Conservation (phyloP, 768 basidiomycete species). For the Trametes cingulata region DNA sequence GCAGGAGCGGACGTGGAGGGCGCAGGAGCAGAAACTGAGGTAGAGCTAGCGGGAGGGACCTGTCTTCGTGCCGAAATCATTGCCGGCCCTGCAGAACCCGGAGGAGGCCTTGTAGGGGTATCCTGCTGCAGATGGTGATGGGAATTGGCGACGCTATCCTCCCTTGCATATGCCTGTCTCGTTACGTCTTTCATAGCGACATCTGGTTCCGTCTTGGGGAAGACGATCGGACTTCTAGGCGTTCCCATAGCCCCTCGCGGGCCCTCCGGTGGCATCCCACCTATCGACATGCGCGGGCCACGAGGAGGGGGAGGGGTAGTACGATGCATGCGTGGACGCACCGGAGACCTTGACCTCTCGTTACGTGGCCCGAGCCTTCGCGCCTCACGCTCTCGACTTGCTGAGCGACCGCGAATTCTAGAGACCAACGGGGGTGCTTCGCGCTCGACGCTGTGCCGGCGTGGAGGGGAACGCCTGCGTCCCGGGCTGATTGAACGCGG, state of each 20-base stretch:
- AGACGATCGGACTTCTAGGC: background rate
- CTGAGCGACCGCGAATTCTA: slow-evolving; percentile 11
- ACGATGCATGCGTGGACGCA: background rate
- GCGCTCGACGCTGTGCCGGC: slow-evolving; percentile 9
- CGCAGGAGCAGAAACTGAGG: background rate
- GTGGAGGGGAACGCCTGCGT: slow-evolving; percentile 1
- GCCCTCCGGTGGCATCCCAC: background rate
- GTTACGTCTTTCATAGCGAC: slow-evolving; percentile 6
- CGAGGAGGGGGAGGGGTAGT: slow-evolving; percentile 3
- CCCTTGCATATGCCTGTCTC: background rate
- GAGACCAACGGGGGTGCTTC: slow-evolving; percentile 3
- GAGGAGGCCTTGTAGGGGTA: background rate
- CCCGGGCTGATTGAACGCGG: slow-evolving; percentile 8
- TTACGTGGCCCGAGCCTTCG: slow-evolving; percentile 5
- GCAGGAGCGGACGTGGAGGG: background rate
- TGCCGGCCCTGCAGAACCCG: background rate
- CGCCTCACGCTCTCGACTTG: slow-evolving; percentile 8
- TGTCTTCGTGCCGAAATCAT: background rate
- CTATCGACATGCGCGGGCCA: background rate
- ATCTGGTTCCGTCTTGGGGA: slow-evolving; percentile 13
- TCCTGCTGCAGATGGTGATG: background rate
- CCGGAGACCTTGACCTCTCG: slow-evolving; percentile 17
- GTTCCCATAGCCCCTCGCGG: background rate
- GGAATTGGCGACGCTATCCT: slow-evolving; percentile 14
- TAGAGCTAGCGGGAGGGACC: background rate